Conservation (phyloP, 2,329 filamentous ascomycete species). For the Microdochium paspali region DNA sequence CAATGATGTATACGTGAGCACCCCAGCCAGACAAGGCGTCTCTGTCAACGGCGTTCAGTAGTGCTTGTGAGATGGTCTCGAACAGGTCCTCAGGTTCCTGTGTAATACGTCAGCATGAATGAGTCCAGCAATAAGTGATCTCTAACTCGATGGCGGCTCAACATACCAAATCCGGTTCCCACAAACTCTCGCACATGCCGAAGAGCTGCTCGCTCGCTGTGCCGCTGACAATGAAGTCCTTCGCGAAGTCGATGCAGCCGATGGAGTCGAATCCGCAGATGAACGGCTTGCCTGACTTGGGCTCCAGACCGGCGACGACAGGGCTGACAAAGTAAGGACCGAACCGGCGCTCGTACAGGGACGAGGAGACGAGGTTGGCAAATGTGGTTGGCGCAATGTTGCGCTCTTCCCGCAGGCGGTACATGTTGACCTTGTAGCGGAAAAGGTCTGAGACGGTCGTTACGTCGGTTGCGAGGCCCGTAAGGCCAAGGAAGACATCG, state of each 20-base stretch:
- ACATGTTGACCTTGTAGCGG: slow-evolving; percentile 99
- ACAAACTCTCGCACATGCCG: slow-evolving; percentile 95
- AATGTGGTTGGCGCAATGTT: slow-evolving; percentile 91
- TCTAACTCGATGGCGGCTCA: no score
- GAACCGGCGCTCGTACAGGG: slow-evolving; percentile 91
- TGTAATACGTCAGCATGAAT: slow-evolving; percentile 7
- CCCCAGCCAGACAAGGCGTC: slow-evolving; percentile 97
- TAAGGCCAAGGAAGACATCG: slow-evolving; percentile 90
- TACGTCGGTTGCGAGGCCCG: slow-evolving; percentile 93
- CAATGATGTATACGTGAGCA: slow-evolving; percentile 97
- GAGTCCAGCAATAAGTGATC: neutral
- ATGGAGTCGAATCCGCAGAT: slow-evolving; percentile 99
- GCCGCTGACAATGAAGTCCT: slow-evolving; percentile 97
- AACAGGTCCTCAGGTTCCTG: slow-evolving; percentile 90
- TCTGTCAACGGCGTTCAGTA: slow-evolving; percentile 92
- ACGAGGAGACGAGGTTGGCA: slow-evolving; percentile 87
- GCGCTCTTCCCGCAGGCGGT: slow-evolving; percentile 95
- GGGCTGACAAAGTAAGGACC: slow-evolving; percentile 94
- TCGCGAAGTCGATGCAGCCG: slow-evolving; percentile 98
- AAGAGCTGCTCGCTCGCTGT: slow-evolving; percentile 97
- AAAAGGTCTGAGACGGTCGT: slow-evolving; percentile 92
- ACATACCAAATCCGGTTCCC: slow-evolving; percentile 92
- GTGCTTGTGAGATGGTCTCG: slow-evolving; percentile 93
- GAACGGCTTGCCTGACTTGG: slow-evolving; percentile 88
- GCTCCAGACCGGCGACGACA: slow-evolving; percentile 89